These are phyloP conservation scores for Cryptococcus wingfieldii DNA, from an alignment of 1,284 basidiomycete genomes.

Conservation along the genomic window DNA sequence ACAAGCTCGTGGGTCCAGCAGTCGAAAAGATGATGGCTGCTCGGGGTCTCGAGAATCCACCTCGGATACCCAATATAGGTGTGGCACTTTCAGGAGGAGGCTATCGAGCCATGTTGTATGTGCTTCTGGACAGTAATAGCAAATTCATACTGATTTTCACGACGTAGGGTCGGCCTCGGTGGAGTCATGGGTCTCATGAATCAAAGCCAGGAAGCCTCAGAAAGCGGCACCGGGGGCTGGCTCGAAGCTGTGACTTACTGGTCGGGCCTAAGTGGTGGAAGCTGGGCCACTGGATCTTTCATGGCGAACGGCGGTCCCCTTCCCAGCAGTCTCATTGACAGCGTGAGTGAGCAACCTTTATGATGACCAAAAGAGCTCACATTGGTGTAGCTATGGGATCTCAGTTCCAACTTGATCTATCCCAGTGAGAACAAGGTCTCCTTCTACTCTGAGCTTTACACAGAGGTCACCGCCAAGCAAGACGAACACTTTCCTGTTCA, in stretches of 20 bases:
- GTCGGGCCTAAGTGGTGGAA: constrained; percentile 45
- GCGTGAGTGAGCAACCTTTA: constrained; percentile 23
- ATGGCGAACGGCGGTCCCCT: constrained; percentile 41
- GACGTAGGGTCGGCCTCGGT: constrained; percentile 16
- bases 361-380: neutral
- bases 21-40: constrained; percentile 29
- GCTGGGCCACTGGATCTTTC: constrained; percentile 44
- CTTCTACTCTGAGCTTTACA: constrained; percentile 48
- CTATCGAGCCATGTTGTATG: constrained; percentile 51
- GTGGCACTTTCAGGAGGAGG: constrained; percentile 52
- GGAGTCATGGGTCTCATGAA: constrained; percentile 25
- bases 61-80: constrained; percentile 46
- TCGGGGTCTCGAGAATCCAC: constrained; percentile 29
- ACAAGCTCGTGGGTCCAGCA: constrained; percentile 20
- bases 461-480: constrained; percentile 40
- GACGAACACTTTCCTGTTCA: constrained; percentile 42
- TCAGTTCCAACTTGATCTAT: constrained; percentile 50
- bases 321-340: constrained; percentile 38
- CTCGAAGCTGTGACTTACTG: constrained; percentile 44
- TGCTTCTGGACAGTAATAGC: neutral
- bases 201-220: constrained; percentile 21
- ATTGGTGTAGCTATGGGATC: constrained; percentile 42
- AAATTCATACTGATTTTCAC: neutral
- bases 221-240: constrained; percentile 41
- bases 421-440: constrained; percentile 45